Evolutionary conservation across 2,329 filamentous ascomycete species (phyloP).

Genomic region (Colletotrichum sp.): DNA sequence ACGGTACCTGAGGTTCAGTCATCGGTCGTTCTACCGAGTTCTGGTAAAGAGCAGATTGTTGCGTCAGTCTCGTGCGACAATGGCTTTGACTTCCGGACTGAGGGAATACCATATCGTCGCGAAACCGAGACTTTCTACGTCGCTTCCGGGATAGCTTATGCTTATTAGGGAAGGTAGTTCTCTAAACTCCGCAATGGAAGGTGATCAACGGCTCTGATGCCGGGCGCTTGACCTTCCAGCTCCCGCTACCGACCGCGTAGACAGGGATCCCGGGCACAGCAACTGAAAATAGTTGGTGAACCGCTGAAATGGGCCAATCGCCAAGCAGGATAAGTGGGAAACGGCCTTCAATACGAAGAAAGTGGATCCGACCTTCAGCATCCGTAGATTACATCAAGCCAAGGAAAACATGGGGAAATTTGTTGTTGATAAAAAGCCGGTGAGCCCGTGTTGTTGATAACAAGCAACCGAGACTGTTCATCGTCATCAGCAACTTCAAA

Average conservation of each 20-base stretch:
- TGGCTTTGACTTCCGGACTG: background rate
- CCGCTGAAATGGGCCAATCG: background rate
- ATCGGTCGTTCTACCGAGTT: background rate
- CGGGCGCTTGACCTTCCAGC: background rate
- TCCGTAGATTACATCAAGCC: background rate
- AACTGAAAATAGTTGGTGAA: background rate
- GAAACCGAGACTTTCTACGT: background rate
- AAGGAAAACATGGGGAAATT: background rate
- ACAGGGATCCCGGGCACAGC: background rate
- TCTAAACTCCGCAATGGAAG: background rate
- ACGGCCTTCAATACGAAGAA: slow-evolving; percentile 6
- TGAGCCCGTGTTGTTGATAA: background rate
- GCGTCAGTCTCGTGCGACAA: background rate
- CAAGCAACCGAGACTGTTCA: background rate
- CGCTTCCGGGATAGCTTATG: background rate
- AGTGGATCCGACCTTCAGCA: background rate
- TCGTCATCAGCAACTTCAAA: background rate
- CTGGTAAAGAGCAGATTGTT: background rate
- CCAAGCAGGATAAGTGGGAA: background rate
- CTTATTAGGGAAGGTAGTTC: background rate
- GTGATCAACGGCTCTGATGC: background rate
- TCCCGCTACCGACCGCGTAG: background rate
- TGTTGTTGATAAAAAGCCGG: background rate
- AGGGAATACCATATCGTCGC: background rate
- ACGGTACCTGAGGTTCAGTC: background rate